Base-by-base conservation (phyloP, 2,329 filamentous ascomycete genomes). In the Malbranchea zuffiana region DNA sequence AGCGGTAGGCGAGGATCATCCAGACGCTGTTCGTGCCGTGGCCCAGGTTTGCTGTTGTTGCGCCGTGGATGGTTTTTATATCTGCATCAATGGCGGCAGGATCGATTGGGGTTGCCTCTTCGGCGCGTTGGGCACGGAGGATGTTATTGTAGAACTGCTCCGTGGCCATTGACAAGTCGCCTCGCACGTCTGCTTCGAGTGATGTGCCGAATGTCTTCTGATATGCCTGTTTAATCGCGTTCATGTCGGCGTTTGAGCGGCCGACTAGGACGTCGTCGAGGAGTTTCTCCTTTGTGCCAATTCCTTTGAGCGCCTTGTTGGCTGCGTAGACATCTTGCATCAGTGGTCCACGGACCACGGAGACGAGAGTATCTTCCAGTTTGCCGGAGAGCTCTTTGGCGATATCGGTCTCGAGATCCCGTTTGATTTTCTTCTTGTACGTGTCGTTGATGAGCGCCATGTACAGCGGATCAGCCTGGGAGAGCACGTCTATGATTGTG, bases 181-280 rank as follows among this genome's bases (percentile, higher is more conserved):
- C 74, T 46, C 75, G 76, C 45, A 96, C 74, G 37, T 82, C 81
- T 8, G 67, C 63, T 50, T 87, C 80, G 1, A 96, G 71, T 11
- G 71, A 68, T 13, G 71, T 71, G 24, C 67, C 66, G 64, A 79
- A 86, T 1, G 71, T 74, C 11, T 71, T 71, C 29, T 78, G 71
- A 56, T 93, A 96, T 12, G 76, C 72, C 31, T 67, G 60, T 63
- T 92, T 93, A 67, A 98, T 95, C 25, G 83, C 84, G 37, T 75
- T 71, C 25, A 98, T 67, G 50, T 96, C 88, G 21, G 86, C 85
- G 52, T 96, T 96, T 23, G 78, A 82, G 23, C 88, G 75, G 6
- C 78, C 72, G 3, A 95, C 72, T 2, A 96, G 69, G 4, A 94
- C 72, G 49, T 96, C 88, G 55, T 94, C 90, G 33, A 98, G 68